These are phyloP conservation scores for Russula olivacea DNA, from an alignment of 768 basidiomycete species.

Conservation along the genomic window DNA sequence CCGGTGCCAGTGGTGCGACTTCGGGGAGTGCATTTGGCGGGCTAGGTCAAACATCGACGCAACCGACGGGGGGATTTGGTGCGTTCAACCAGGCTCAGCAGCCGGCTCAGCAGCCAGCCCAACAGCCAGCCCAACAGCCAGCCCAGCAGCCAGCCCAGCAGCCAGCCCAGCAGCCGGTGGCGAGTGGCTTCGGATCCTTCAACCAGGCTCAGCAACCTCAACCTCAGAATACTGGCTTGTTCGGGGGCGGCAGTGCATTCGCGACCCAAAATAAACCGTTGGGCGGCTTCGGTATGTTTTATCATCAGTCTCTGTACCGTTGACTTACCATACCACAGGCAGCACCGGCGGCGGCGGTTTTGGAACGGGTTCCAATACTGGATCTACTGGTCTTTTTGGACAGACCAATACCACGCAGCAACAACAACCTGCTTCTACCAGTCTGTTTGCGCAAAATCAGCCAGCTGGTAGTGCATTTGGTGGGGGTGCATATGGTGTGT, in stretches of 20 bases:
- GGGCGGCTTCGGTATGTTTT: slow-evolving; percentile 19
- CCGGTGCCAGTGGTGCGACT: slow-evolving; percentile 25
- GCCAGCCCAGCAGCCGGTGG: slow-evolving; percentile 31
- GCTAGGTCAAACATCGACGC: slow-evolving; percentile 25
- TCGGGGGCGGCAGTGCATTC: slow-evolving; percentile 32
- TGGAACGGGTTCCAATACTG: slow-evolving; percentile 18
- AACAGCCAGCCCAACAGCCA: slow-evolving; percentile 26
- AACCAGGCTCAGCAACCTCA: slow-evolving; percentile 26
- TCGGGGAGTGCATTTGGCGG: slow-evolving; percentile 31
- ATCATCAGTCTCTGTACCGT: background rate
- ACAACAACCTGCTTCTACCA: slow-evolving; percentile 31
- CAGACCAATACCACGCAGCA: slow-evolving; percentile 27
- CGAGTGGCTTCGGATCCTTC: slow-evolving; percentile 34
- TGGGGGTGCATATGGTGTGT: slow-evolving; percentile 29
- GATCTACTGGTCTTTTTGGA: slow-evolving; percentile 29
- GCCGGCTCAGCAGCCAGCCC: slow-evolving; percentile 28
- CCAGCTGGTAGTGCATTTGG: slow-evolving; percentile 24
- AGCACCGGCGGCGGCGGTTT: slow-evolving; percentile 14
- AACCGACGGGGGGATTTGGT: slow-evolving; percentile 25
- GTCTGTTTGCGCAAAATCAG: slow-evolving; percentile 32
- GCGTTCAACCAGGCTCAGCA: slow-evolving; percentile 29
- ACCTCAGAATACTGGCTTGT: slow-evolving; percentile 25
- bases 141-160: slow-evolving; percentile 34
- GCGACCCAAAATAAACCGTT: slow-evolving; percentile 33
- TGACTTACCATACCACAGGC: slow-evolving; percentile 14